phyloP scores from a whole-genome alignment of 192 early-diverging fungal genomes.

The Geosiphon pyriformis region DNA sequence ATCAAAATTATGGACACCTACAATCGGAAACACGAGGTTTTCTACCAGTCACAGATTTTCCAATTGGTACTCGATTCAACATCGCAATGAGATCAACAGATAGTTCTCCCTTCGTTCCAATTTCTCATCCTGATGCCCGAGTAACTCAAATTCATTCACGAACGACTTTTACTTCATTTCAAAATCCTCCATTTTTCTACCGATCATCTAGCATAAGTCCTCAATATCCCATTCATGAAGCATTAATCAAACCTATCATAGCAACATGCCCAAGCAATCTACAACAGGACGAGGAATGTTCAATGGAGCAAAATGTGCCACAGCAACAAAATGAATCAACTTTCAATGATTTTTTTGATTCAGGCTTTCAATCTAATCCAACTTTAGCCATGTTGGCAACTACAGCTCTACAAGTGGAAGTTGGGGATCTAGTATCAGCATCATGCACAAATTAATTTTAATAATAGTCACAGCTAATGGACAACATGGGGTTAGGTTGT shows the following conservation, averaged over 20 bases:
- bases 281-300: not conserved
- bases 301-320: not conserved
- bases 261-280: not conserved
- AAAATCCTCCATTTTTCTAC: not conserved
- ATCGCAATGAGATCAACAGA: too few species aligned
- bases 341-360: not conserved
- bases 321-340: not conserved
- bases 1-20: not conserved
- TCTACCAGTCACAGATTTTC: not conserved
- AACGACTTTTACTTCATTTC: not conserved
- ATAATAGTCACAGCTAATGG: too few species aligned
- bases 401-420: not conserved
- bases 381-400: conserved; percentile 7
- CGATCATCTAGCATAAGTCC: not conserved
- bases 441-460: too few species aligned
- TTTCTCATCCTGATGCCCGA: not conserved
- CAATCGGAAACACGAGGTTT: not conserved
- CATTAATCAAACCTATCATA: not conserved
- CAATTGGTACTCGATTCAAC: not conserved
- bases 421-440: not conserved
- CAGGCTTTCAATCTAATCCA: not conserved
- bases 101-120: not conserved
- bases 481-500: too few species aligned
- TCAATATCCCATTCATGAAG: not conserved
- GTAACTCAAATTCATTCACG: not conserved